Evolutionary conservation across 176 grass and related monocot genomes (phyloP), one percentile per base, ranked within the genome.

Genomic region (Aegilops sharonensis): DNA sequence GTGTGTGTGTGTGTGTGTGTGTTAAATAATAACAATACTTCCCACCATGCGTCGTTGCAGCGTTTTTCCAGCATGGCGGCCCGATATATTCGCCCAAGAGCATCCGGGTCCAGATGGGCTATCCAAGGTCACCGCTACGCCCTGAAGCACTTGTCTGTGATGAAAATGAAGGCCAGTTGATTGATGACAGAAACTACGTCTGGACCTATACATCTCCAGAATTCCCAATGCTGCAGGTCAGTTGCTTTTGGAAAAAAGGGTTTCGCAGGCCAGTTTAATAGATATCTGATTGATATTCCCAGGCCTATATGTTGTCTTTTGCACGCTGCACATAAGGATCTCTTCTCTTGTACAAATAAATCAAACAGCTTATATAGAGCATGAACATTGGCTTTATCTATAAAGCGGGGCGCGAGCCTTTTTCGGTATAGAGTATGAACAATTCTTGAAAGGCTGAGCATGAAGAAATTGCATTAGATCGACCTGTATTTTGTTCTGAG

Each of bases 151-250:
- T 76, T 86, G 81, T 84, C 4, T 74, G 64, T 11, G 80, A 94
- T 78, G 84, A 88, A 9, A 72, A 87, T 70, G 86, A 88, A 75
- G 75, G 72, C 10, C 87, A 82, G 61, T 67, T 81, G 60, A 21
- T 60, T 78, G 54, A 36, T 63, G 78, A 89, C 50, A 66, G 65
- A 32, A 87, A 91, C 71, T 93, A 93, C 54, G 32, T 79, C 12
- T 95, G 89, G 91, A 93, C 73, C 20, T 95, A 95, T 40, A 84
- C 86, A 32, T 95, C 94, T 77, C 94, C 89, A 24, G 78, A 95
- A 71, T 95, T 93, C 62, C 89, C 87, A 68, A 95, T 95, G 94
- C 4, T 68, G 64, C 91, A 95, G 80, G 94, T 95, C 3, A 67
- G 73, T 84, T 75, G 32, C 45, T 45, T 45, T 12, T 45, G 9